phyloP scores from a whole-genome alignment of 805 yeast genomes.

The Kodamaea lidongshanica region DNA sequence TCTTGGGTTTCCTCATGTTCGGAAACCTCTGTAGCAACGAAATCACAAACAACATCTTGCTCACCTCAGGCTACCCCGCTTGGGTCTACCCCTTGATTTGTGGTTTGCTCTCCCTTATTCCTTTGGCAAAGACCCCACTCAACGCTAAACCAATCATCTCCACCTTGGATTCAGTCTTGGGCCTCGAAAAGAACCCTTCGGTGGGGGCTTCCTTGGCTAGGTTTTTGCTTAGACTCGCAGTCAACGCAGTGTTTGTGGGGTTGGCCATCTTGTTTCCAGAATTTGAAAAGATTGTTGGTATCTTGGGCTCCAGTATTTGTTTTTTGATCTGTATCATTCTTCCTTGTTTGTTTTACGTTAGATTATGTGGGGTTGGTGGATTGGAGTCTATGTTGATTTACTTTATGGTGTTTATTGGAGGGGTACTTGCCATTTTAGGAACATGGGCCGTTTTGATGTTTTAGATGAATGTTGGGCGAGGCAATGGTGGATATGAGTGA shows the following conservation, averaged over 20 bases:
- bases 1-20: conserved; percentile 73
- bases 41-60: conserved; percentile 67
- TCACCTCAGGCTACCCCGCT: conserved; percentile 61
- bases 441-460: conserved; percentile 13
- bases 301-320: conserved; percentile 38
- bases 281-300: conserved; percentile 37
- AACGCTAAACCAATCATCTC: conserved; percentile 34
- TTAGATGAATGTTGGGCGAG: not conserved
- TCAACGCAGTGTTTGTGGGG: conserved; percentile 17
- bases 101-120: conserved; percentile 32
- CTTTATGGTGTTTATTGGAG: conserved; percentile 9
- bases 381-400: conserved; percentile 12
- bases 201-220: conserved; percentile 2
- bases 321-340: conserved; percentile 35
- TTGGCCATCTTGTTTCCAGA: conserved; percentile 29
- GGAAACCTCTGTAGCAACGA: conserved; percentile 65
- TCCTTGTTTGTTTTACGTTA: conserved; percentile 33
- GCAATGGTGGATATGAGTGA: conserved; percentile 38
- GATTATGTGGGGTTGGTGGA: conserved; percentile 15
- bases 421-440: conserved; percentile 15
- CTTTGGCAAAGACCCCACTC: conserved; percentile 38
- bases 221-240: conserved; percentile 17
- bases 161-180: conserved; percentile 28
- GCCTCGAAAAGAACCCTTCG: conserved; percentile 6
- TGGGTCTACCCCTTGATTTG: conserved; percentile 37